phyloP scores from a whole-genome alignment of 2,329 filamentous ascomycete genomes.

The Botrytis sinoallii region DNA sequence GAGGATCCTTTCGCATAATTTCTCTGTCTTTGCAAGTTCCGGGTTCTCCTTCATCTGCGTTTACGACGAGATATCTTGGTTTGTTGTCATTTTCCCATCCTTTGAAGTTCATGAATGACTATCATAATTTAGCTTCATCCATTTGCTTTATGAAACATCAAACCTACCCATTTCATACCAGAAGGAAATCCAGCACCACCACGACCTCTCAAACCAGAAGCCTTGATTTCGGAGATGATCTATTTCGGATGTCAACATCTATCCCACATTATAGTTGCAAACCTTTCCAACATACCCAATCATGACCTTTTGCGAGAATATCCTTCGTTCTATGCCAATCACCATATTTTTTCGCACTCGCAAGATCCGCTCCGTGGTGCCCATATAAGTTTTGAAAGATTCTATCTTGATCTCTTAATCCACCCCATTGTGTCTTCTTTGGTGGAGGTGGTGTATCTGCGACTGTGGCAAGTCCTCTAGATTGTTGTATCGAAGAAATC shows the following conservation, averaged over 20 bases:
- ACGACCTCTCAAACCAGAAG: constrained; percentile 89
- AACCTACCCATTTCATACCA: constrained; percentile 93
- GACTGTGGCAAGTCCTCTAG: constrained; percentile 76
- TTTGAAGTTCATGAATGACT: constrained; percentile 99
- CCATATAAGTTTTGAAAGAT: constrained; percentile 99
- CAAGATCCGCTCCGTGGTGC: constrained; percentile 85
- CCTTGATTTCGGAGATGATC: constrained; percentile 97
- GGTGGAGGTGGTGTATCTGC: constrained; percentile 66
- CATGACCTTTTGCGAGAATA: constrained; percentile 92
- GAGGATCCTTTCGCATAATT: constrained; percentile 99
- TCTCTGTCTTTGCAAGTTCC: constrained; percentile 99
- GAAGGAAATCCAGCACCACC: constrained; percentile 98
- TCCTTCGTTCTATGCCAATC: constrained; percentile 99
- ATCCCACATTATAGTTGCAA: constrained; percentile 6
- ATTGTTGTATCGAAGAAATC: constrained; percentile 49
- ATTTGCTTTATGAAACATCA: neutral
- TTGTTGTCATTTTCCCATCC: constrained; percentile 98
- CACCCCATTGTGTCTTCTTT: constrained; percentile 72
- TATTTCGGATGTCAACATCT: constrained; percentile 37
- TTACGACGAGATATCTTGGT: constrained; percentile 95
- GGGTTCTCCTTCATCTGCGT: constrained; percentile 97
- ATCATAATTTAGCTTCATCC: constrained; percentile 27
- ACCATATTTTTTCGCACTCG: constrained; percentile 94
- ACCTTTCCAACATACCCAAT: constrained; percentile 61
- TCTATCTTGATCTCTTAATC: constrained; percentile 91